phyloP scores from a whole-genome alignment of 2,329 filamentous ascomycete species.

The Pseudocercospora musae region DNA sequence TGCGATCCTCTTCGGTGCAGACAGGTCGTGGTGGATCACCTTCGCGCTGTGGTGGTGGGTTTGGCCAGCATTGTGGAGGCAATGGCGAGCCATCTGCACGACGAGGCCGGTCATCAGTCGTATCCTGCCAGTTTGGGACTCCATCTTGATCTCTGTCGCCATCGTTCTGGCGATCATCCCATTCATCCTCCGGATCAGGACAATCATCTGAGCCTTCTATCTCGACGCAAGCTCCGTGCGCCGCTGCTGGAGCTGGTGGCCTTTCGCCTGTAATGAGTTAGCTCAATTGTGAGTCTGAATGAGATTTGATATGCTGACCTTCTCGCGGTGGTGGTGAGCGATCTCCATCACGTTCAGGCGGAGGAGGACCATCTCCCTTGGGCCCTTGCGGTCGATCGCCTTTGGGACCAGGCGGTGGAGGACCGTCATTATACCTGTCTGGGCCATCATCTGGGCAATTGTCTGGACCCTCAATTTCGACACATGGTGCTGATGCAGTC shows the following conservation, averaged over 20 bases:
- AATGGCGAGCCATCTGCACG: background rate
- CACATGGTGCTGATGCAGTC: background rate
- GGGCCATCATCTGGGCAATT: background rate
- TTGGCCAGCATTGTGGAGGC: background rate
- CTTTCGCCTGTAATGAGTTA: background rate
- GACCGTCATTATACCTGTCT: background rate
- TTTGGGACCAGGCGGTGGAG: background rate
- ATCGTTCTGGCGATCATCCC: background rate
- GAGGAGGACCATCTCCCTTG: too few relatives aligned
- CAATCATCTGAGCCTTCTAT: slow-evolving; percentile 1
- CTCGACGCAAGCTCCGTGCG: background rate
- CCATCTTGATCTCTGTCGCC: background rate
- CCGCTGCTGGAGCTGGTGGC: background rate
- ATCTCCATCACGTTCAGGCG: too few relatives aligned
- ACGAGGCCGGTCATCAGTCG: background rate
- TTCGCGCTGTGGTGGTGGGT: background rate
- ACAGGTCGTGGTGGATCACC: background rate
- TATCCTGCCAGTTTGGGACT: background rate
- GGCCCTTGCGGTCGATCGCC: background rate
- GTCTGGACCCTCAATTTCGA: background rate
- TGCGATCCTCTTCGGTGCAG: background rate
- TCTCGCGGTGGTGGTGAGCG: too few relatives aligned
- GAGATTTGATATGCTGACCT: too few relatives aligned
- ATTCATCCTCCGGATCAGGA: background rate
- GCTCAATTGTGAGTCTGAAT: background rate